These are phyloP conservation scores for Aurifilum marmelostoma DNA, from an alignment of 2,329 filamentous ascomycete species.

Conservation along the genomic window DNA sequence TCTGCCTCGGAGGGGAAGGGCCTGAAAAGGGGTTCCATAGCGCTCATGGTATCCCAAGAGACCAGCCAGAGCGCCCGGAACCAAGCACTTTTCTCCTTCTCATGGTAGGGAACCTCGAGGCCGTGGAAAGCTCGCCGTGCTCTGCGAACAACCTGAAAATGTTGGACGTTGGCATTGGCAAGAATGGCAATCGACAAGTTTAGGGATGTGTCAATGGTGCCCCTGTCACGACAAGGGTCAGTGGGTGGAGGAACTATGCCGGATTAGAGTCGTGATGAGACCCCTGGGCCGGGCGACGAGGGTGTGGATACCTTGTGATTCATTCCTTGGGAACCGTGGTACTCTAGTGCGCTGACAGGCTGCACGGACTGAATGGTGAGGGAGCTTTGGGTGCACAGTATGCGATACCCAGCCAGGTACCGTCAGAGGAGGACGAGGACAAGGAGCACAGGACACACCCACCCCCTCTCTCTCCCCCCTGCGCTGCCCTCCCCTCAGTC, in stretches of 20 bases:
- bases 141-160: background rate
- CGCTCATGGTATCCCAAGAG: background rate
- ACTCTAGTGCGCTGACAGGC: slow-evolving; percentile 1
- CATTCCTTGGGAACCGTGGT: background rate
- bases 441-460: background rate
- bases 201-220: slow-evolving; percentile 28
- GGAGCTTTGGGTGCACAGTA: background rate
- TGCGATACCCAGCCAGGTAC: background rate
- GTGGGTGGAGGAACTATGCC: slow-evolving; percentile 24
- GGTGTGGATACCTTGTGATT: slow-evolving; percentile 5
- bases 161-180: slow-evolving; percentile 2
- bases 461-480: too few species aligned
- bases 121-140: background rate
- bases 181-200: background rate
- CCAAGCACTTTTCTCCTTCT: background rate
- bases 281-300: slow-evolving; percentile 10
- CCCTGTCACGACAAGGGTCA: slow-evolving; percentile 22
- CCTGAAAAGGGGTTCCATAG: background rate
- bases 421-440: background rate
- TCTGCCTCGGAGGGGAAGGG: background rate
- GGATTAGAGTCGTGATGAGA: slow-evolving; percentile 10
- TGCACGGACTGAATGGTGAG: background rate
- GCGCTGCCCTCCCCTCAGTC: background rate
- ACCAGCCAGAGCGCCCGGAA: background rate
- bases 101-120: too few species aligned